Evolutionary conservation across 2,329 filamentous ascomycete species (phyloP).

Genomic region (Ophiostoma sp.): DNA sequence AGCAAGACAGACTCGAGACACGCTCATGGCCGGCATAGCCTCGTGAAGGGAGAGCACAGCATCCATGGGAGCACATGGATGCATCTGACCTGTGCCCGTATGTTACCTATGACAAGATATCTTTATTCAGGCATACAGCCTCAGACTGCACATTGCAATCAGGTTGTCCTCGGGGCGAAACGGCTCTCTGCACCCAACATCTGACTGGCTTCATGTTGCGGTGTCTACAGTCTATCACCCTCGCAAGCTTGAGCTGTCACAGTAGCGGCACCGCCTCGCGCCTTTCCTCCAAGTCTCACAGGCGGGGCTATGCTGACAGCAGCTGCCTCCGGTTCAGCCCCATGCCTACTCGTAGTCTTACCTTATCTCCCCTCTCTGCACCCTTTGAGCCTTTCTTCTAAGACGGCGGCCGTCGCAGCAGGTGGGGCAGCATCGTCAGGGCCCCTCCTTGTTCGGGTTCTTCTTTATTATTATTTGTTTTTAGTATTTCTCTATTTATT

Average conservation of each 20-base stretch:
- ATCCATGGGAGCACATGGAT: neutral
- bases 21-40: neutral
- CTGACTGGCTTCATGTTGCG: neutral
- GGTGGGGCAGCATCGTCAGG: slow-evolving; percentile 4
- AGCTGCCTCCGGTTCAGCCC: slow-evolving; percentile 1
- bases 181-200: too few relatives aligned
- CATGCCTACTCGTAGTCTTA: neutral
- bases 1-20: neutral
- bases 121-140: neutral
- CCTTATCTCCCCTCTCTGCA: too few relatives aligned
- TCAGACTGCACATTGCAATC: neutral
- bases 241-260: neutral
- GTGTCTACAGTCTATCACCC: neutral
- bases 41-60: neutral
- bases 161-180: too few relatives aligned
- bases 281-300: neutral
- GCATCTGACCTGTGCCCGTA: neutral
- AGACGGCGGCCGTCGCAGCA: too few relatives aligned
- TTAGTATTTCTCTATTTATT: neutral
- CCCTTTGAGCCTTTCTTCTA: too few relatives aligned
- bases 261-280: slow-evolving; percentile 1
- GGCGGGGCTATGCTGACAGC: slow-evolving; percentile 12
- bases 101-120: too few relatives aligned
- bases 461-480: neutral
- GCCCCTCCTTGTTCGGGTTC: slow-evolving; percentile 5